These are phyloP conservation scores for Corymbia citriodora DNA, from an alignment of 441 rosid genomes.

Conservation along the genomic window DNA sequence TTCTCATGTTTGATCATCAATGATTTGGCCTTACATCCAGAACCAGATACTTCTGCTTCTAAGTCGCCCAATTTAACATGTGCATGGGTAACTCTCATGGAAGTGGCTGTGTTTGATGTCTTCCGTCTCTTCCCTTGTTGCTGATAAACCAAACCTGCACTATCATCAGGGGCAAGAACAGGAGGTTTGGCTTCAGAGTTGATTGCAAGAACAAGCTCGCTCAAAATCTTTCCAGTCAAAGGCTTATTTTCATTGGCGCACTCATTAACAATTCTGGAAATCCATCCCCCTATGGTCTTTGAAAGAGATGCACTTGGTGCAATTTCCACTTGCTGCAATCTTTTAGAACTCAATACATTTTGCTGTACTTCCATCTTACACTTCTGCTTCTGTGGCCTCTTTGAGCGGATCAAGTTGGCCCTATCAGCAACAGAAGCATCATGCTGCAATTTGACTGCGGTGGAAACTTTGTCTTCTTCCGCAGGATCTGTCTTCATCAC, in stretches of 20 bases:
- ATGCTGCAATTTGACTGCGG: neutral
- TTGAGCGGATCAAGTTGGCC: neutral
- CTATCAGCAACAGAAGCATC: neutral
- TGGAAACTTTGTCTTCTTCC: conserved; percentile 15
- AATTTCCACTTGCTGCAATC: neutral
- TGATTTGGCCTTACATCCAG: neutral
- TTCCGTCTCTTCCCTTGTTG: neutral
- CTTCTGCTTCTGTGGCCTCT: neutral
- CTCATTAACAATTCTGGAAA: neutral
- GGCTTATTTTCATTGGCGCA: neutral
- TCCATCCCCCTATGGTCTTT: neutral
- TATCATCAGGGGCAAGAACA: neutral
- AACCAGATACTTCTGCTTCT: neutral
- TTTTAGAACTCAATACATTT: neutral
- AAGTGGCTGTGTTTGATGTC: neutral
- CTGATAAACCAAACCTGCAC: neutral
- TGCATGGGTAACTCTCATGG: neutral
- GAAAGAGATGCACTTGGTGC: neutral
- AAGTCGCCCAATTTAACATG: neutral
- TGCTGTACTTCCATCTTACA: conserved; percentile 1
- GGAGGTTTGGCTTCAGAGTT: neutral
- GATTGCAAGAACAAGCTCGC: neutral
- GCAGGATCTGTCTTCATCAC: conserved; percentile 6
- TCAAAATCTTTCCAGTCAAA: neutral
- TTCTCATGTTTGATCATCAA: neutral